Conservation (phyloP, 352 stramenopile species). For the Globisporangium paddicum region DNA sequence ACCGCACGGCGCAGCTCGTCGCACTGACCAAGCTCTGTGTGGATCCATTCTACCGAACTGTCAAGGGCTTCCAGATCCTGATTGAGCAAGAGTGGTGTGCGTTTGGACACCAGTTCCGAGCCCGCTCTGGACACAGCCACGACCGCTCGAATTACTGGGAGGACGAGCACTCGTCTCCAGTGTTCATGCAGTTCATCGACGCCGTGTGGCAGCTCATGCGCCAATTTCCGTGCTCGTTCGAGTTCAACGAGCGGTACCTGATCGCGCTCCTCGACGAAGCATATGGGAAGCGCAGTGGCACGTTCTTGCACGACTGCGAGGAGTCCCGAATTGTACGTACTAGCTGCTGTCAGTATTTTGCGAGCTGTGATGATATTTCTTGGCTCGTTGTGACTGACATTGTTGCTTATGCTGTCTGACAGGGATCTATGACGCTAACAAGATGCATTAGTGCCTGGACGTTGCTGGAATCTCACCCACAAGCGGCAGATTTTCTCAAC, state of each 20-base stretch:
- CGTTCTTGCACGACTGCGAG: constrained; percentile 96
- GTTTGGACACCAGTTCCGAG: constrained; percentile 98
- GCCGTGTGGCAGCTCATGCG: constrained; percentile 96
- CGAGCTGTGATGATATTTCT: neutral
- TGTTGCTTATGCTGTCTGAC: constrained; percentile 3
- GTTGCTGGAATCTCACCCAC: constrained; percentile 34
- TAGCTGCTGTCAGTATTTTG: neutral
- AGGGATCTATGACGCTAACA: constrained; percentile 53
- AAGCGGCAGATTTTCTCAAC: constrained; percentile 55
- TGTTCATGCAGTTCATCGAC: constrained; percentile 99
- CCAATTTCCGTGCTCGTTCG: constrained; percentile 96
- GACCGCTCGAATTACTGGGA: constrained; percentile 83
- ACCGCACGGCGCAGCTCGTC: constrained; percentile 96
- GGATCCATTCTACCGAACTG: constrained; percentile 97
- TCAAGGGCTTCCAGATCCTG: constrained; percentile 94
- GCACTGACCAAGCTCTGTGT: constrained; percentile 94
- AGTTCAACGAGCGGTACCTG: constrained; percentile 95
- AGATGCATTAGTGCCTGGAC: constrained; percentile 72
- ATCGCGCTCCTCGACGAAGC: constrained; percentile 94
- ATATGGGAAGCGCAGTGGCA: constrained; percentile 96
- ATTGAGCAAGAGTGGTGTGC: constrained; percentile 99
- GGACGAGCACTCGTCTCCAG: constrained; percentile 95
- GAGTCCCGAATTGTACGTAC: constrained; percentile 68
- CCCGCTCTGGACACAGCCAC: constrained; percentile 70
- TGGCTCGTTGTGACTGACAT: neutral